Evolutionary conservation across 192 early-diverging fungal species (phyloP).

Genomic region (Backusella circina): DNA sequence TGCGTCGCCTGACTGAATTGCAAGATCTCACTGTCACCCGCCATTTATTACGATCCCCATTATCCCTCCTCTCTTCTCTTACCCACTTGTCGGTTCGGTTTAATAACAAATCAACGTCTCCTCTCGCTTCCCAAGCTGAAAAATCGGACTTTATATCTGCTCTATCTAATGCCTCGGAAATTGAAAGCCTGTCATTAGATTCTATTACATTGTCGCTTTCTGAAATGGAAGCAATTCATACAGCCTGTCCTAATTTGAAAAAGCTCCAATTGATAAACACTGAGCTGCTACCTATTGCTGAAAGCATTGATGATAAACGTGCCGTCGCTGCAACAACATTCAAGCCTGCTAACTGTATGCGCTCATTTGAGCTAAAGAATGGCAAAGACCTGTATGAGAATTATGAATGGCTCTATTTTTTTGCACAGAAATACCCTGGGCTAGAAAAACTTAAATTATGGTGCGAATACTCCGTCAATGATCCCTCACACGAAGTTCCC

Average conservation of each 20-base stretch:
- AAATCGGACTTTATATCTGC: background rate
- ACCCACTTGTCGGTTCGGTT: background rate
- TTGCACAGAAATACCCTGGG: background rate
- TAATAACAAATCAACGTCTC: background rate
- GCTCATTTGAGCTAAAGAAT: background rate
- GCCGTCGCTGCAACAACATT: background rate
- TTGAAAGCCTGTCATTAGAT: conserved; percentile 4
- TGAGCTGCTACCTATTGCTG: background rate
- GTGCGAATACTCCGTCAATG: conserved; percentile 1
- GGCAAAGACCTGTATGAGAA: background rate
- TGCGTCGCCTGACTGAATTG: background rate
- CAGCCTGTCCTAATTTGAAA: background rate
- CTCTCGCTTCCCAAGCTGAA: background rate
- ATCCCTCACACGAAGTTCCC: background rate
- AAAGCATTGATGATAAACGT: background rate
- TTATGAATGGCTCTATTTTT: conserved; percentile 6
- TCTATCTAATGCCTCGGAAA: background rate
- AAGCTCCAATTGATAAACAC: background rate
- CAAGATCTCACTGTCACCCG: background rate
- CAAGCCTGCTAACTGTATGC: background rate
- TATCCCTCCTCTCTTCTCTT: background rate
- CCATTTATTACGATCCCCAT: background rate
- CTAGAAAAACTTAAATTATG: background rate
- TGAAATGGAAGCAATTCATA: conserved; percentile 9
- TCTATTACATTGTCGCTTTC: background rate